Percentiles rank a stretch among this genome's conserved stretches.
phyloP scores from a whole-genome alignment of 495 filamentous ascomycete species.

The Aspergillus wentii region DNA sequence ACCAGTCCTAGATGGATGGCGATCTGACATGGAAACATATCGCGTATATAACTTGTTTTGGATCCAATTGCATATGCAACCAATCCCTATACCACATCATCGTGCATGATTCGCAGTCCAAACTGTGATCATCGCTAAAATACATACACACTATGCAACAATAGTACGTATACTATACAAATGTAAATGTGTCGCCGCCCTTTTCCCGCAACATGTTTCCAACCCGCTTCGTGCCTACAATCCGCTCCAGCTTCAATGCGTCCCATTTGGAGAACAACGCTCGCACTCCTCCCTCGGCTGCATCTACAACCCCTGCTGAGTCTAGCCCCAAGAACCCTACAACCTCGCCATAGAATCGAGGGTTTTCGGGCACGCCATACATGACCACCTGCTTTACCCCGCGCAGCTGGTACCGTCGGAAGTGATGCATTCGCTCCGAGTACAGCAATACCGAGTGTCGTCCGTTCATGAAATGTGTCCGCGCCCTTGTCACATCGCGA shows the following conservation, averaged over 20 bases:
- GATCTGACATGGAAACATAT: too few species aligned
- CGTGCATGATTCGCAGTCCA: too few species aligned
- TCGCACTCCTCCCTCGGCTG: constrained; percentile 48
- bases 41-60: too few species aligned
- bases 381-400: constrained; percentile 78
- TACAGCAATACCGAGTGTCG: constrained; percentile 82
- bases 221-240: constrained; percentile 75
- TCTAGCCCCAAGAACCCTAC: constrained; percentile 60
- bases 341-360: constrained; percentile 82
- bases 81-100: too few species aligned
- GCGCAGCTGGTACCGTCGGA: constrained; percentile 72
- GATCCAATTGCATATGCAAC: too few species aligned
- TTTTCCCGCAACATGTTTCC: constrained; percentile 64
- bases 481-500: constrained; percentile 71
- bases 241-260: constrained; percentile 77
- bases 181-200: constrained; percentile 80
- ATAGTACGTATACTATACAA: constrained; percentile 24
- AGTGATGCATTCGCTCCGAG: constrained; percentile 91
- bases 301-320: constrained; percentile 29
- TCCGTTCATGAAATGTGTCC: constrained; percentile 81
- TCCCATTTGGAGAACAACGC: constrained; percentile 86
- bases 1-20: too few species aligned
- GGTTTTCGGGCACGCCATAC: constrained; percentile 87
- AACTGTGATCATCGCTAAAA: too few species aligned
- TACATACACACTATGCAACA: background rate